These are phyloP conservation scores for Fusarium paranaense DNA, from an alignment of 2,329 filamentous ascomycete species.

Conservation along the genomic window DNA sequence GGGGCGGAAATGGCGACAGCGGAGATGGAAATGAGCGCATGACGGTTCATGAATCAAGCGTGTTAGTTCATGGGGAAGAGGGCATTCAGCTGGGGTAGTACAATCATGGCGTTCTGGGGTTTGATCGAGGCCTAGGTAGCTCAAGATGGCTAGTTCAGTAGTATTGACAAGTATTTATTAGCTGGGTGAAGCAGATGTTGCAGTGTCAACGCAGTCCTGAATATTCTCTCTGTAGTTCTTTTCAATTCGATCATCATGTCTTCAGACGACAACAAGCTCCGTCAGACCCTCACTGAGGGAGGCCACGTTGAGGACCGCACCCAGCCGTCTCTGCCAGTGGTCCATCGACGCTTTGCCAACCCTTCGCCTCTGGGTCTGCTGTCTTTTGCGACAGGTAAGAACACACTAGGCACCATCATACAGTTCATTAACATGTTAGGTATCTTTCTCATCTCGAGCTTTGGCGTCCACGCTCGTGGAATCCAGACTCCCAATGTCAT, in stretches of 20 bases:
- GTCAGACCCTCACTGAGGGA: neutral
- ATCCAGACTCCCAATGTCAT: slow-evolving; percentile 30
- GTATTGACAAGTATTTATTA: neutral
- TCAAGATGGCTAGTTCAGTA: neutral
- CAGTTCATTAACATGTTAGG: neutral
- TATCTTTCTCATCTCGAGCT: slow-evolving; percentile 28
- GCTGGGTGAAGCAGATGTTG: neutral
- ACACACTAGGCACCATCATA: too few relatives aligned
- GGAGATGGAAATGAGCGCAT: neutral
- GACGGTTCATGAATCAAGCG: neutral
- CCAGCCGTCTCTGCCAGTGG: slow-evolving; percentile 11
- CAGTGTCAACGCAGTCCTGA: neutral
- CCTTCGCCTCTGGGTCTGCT: slow-evolving; percentile 21
- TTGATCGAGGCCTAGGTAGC: neutral
- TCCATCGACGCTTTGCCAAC: slow-evolving; percentile 20
- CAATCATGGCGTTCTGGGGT: neutral
- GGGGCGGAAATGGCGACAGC: neutral
- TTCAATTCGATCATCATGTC: slow-evolving; percentile 4
- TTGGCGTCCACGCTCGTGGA: slow-evolving; percentile 24
- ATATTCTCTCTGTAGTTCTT: neutral
- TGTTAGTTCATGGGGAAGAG: neutral
- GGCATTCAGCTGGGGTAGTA: neutral
- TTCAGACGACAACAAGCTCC: slow-evolving; percentile 11
- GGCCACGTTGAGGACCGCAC: slow-evolving; percentile 17
- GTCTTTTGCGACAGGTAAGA: slow-evolving; percentile 23